Base-by-base conservation (phyloP, 192 early-diverging fungal species). In the Coemansia sp. region DNA sequence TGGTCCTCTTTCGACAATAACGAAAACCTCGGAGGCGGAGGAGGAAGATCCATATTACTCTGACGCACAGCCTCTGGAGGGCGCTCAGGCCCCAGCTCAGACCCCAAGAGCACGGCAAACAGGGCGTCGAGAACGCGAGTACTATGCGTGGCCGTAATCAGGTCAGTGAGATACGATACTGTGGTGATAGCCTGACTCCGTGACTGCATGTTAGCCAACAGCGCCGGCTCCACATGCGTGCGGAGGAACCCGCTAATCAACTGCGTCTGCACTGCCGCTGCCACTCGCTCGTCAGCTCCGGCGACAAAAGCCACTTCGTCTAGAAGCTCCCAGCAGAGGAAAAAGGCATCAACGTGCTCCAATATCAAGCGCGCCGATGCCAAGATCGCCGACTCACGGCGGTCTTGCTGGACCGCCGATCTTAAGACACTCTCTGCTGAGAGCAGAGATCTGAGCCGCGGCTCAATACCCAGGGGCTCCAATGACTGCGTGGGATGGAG, bases 321-420 rank as follows among this genome's bases (percentile, higher is more conserved):
- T 3, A 83, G 58, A 37, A 83, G 76, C 68, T 83, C 80, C 80
- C 80, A 83, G 61, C 76, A 75, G 2, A 83, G 37, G 39, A 83
- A 83, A 31, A 83, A 75, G 27, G 73, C 76, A 27, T 83, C 80
- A 25, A 83, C 76, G 36, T 67, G 74, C 37, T 74, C 74, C 25
- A 76, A 61, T 8, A 66, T 36, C n/a, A 36, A 6, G 0, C 68
- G 59, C 39, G 74, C 68, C 3, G 74, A 66, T 1, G 62, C 62
- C 19, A 74, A 65, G 6, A 74, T 71, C 1, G 45, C 64, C 0
- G 67, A 2, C 38, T 80, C 78, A 36, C 73, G 69, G 29, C 69
- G 69, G 15, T 75, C 78, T 66, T 71, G 73, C 44, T 75, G 61
- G 21, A 55, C 70, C 1, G 51, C 63, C 21, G 78, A 69, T 0